Percentiles rank a stretch among this genome's conserved stretches.
These are phyloP conservation scores for Closterium sp. DNA, from an alignment of 139 green algal species.

Conservation along the genomic window DNA sequence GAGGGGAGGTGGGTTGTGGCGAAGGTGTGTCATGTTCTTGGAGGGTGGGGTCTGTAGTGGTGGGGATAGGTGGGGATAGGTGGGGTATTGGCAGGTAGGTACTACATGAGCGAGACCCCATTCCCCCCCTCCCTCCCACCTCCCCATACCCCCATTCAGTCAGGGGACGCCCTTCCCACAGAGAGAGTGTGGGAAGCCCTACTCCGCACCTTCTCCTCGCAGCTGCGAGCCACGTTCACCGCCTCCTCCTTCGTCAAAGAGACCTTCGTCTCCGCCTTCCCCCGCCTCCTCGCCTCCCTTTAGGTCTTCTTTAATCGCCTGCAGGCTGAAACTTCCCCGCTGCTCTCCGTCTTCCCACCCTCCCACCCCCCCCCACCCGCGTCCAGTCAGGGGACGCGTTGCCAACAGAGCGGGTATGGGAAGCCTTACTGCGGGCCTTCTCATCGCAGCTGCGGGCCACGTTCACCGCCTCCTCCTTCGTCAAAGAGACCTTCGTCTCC, in stretches of 20 bases:
- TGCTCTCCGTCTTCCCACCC: background rate
- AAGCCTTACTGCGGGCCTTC: constrained; percentile 17
- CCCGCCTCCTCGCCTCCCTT: constrained; percentile 70
- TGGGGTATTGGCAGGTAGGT: no score
- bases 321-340: no score
- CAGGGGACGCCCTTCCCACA: constrained; percentile 23
- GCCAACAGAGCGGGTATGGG: constrained; percentile 49
- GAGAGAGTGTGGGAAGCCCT: constrained; percentile 47
- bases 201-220: constrained; percentile 11
- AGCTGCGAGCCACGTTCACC: constrained; percentile 32
- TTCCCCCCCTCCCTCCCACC: no score
- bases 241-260: constrained; percentile 56
- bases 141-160: background rate
- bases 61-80: no score
- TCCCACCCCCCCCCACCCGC: background rate
- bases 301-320: constrained; percentile 63
- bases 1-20: no score
- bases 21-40: no score
- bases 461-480: constrained; percentile 46
- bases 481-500: constrained; percentile 65
- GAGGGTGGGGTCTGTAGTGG: no score
- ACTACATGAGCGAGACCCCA: no score
- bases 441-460: constrained; percentile 28
- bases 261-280: constrained; percentile 71
- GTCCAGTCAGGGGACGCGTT: constrained; percentile 24